Evolutionary conservation across 331 rosid genomes (phyloP).

Genomic region (Cucumis variabilis): DNA sequence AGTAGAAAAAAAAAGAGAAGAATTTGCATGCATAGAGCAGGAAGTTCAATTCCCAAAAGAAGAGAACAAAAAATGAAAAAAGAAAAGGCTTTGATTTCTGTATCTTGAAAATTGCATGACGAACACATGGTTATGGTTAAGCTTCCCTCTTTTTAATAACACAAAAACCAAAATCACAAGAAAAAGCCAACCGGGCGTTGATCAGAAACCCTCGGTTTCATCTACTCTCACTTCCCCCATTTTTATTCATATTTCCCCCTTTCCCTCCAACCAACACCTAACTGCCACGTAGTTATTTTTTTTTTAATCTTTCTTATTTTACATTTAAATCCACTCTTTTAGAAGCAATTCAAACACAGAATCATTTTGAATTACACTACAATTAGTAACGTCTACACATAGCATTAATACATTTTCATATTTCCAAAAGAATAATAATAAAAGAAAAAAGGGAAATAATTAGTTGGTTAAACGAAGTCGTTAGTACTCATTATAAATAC

Average conservation of each 20-base stretch:
- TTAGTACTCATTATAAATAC: conserved; percentile 1
- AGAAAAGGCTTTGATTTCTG: background rate
- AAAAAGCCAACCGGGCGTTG: background rate
- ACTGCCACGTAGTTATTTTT: background rate
- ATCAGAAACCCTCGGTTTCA: conserved; percentile 25
- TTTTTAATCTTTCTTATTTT: background rate
- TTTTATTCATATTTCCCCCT: background rate
- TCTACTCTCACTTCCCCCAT: conserved; percentile 29
- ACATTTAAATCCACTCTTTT: no score
- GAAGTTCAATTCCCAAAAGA: background rate
- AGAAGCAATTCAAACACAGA: no score
- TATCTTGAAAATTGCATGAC: conserved; percentile 23
- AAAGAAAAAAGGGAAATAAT: no score
- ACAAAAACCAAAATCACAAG: background rate
- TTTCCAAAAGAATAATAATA: background rate
- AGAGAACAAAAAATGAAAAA: no score
- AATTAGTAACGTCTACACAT: background rate
- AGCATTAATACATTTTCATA: background rate
- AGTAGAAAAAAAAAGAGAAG: no score
- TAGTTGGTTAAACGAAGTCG: conserved; percentile 29
- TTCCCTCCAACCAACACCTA: background rate
- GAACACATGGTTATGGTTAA: background rate
- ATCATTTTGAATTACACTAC: no score
- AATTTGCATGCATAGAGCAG: background rate
- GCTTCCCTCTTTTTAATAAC: background rate